Conservation (phyloP, 2,329 filamentous ascomycete species). For the Thermomyces lanuginosus region DNA sequence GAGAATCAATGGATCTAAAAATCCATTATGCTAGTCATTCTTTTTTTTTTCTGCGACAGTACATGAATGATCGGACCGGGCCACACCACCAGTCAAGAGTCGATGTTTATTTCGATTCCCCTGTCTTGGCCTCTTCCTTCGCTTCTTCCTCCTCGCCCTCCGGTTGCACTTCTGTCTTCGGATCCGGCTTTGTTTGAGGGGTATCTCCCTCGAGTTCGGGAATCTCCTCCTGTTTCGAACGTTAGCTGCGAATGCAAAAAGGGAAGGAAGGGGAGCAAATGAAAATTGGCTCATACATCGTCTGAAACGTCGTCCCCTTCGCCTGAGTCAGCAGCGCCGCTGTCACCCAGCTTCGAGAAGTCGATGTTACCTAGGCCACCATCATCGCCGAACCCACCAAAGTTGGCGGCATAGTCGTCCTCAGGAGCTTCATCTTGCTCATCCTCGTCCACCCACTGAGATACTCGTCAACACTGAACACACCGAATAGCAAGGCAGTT, state of each 20-base stretch:
- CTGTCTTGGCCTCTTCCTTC: too few relatives aligned
- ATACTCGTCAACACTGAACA: slow-evolving; percentile 4
- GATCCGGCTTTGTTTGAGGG: too few relatives aligned
- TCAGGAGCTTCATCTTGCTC: slow-evolving; percentile 85
- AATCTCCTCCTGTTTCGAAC: slow-evolving; percentile 68
- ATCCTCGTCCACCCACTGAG: slow-evolving; percentile 85
- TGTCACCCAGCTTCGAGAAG: slow-evolving; percentile 75
- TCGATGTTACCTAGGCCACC: slow-evolving; percentile 76
- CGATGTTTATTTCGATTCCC: too few relatives aligned
- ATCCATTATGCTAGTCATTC: too few relatives aligned
- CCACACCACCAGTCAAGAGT: too few relatives aligned
- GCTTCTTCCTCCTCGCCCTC: slow-evolving; percentile 25
- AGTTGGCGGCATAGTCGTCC: slow-evolving; percentile 47
- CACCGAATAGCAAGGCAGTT: slow-evolving; percentile 1
- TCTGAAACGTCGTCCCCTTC: slow-evolving; percentile 28
- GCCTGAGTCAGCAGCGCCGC: slow-evolving; percentile 24
- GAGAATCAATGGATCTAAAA: too few relatives aligned
- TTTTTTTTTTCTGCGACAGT: too few relatives aligned
- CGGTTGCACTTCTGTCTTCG: slow-evolving; percentile 25
- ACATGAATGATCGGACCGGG: too few relatives aligned
- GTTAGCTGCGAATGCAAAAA: too few relatives aligned
- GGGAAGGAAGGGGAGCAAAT: too few relatives aligned
- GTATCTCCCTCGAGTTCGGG: slow-evolving; percentile 56
- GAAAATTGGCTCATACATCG: too few relatives aligned
- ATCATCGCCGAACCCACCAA: slow-evolving; percentile 39